Evolutionary conservation across 805 yeast species (phyloP).

Genomic region (Pichia cephalocereana): DNA sequence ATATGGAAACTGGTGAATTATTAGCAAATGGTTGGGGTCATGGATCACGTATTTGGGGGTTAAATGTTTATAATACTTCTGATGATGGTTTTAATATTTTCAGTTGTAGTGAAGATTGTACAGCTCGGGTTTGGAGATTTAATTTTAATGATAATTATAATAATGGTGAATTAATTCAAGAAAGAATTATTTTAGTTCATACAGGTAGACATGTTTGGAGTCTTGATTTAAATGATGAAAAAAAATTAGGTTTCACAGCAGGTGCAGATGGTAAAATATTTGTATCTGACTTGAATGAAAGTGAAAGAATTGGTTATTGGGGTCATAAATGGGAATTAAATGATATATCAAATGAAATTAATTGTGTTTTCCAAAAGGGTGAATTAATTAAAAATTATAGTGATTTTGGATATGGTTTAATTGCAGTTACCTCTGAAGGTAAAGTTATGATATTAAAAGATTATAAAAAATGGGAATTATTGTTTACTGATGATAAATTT

Average conservation of each 20-base stretch:
- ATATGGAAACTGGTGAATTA: slow-evolving; percentile 43
- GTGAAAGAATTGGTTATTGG: slow-evolving; percentile 23
- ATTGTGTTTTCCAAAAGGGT: slow-evolving; percentile 26
- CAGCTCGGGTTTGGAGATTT: slow-evolving; percentile 63
- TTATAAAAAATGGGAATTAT: slow-evolving; percentile 20
- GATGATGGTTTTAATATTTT: slow-evolving; percentile 29
- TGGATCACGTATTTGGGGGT: slow-evolving; percentile 85
- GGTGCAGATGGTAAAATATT: slow-evolving; percentile 90
- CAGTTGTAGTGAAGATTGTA: slow-evolving; percentile 81
- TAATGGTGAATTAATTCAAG: slow-evolving; percentile 30
- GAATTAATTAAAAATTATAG: slow-evolving; percentile 58
- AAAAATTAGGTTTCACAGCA: slow-evolving; percentile 61
- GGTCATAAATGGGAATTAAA: slow-evolving; percentile 23
- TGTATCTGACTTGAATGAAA: slow-evolving; percentile 42
- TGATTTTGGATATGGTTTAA: slow-evolving; percentile 35
- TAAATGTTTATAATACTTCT: slow-evolving; percentile 41
- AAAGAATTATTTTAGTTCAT: slow-evolving; percentile 55
- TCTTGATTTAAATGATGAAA: slow-evolving; percentile 41
- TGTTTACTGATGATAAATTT: slow-evolving; percentile 21
- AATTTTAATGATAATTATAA: slow-evolving; percentile 25
- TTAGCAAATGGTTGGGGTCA: slow-evolving; percentile 94
- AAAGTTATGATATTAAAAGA: slow-evolving; percentile 31
- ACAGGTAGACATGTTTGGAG: slow-evolving; percentile 87
- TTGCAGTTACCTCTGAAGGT: slow-evolving; percentile 55
- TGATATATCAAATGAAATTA: slow-evolving; percentile 25